phyloP scores from a whole-genome alignment of 148 eudicot species.

The Amaranthus palmeri region DNA sequence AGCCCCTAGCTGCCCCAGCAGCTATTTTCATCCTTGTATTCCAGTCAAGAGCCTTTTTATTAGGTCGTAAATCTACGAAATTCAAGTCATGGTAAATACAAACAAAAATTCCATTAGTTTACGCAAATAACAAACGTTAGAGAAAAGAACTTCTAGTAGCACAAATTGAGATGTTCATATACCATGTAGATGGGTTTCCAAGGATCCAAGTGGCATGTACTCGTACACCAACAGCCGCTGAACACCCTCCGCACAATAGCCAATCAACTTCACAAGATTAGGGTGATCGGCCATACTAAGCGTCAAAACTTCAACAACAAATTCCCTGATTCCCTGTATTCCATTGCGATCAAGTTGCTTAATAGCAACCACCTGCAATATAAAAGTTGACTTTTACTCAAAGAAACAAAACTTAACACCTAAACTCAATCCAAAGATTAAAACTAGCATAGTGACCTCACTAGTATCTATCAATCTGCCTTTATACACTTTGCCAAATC shows the following conservation, averaged over 20 bases:
- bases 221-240: constrained; percentile 84
- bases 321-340: constrained; percentile 68
- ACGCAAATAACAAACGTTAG: no score
- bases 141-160: neutral
- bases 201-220: constrained; percentile 79
- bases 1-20: constrained; percentile 83
- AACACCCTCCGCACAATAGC: constrained; percentile 79
- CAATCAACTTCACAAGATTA: constrained; percentile 79
- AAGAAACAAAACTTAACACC: neutral
- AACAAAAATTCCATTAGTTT: no score
- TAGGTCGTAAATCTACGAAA: constrained; percentile 34
- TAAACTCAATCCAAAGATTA: neutral
- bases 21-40: constrained; percentile 84
- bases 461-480: constrained; percentile 23
- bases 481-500: constrained; percentile 44
- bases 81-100: neutral
- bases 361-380: constrained; percentile 65
- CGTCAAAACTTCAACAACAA: constrained; percentile 72
- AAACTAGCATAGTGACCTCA: constrained; percentile 24
- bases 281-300: constrained; percentile 65
- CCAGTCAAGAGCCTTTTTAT: constrained; percentile 59
- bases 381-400: neutral
- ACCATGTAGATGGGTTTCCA: constrained; percentile 83
- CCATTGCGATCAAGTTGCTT: constrained; percentile 79
- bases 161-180: constrained; percentile 1